Percentiles rank a stretch among this genome's conserved stretches.
Conservation (phyloP, 2,329 filamentous ascomycete genomes). For the Colletotrichum simmondsii region DNA sequence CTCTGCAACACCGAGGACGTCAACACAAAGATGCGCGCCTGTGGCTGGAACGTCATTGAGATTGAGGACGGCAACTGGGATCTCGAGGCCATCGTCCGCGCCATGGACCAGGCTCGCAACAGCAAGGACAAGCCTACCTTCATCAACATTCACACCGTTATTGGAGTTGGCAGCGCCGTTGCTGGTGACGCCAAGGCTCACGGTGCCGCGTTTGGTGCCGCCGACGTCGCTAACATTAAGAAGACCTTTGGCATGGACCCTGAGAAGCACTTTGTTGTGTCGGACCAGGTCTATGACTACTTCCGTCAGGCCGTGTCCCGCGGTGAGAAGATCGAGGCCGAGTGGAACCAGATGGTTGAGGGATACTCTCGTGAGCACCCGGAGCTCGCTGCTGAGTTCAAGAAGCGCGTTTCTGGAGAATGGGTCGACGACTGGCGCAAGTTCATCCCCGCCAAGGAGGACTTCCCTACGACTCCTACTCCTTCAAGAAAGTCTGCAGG, state of each 20-base stretch:
- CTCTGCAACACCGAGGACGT: conserved; percentile 64
- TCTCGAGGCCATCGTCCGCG: conserved; percentile 55
- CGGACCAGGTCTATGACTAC: conserved; percentile 60
- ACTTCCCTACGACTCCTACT: conserved; percentile 58
- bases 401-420: conserved; percentile 57
- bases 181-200: conserved; percentile 66
- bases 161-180: conserved; percentile 61
- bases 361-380: conserved; percentile 57
- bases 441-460: conserved; percentile 55
- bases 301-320: conserved; percentile 57
- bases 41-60: conserved; percentile 66
- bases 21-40: conserved; percentile 67
- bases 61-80: conserved; percentile 64
- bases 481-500: conserved; percentile 62
- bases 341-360: conserved; percentile 57
- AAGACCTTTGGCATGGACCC: conserved; percentile 45
- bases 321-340: conserved; percentile 55
- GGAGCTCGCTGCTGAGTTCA: conserved; percentile 61
- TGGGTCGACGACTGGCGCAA: conserved; percentile 59
- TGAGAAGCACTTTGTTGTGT: conserved; percentile 48
- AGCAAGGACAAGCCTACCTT: conserved; percentile 63
- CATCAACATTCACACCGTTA: conserved; percentile 68
- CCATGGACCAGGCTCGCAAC: conserved; percentile 55
- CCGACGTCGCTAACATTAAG: conserved; percentile 58
- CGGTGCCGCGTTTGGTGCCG: conserved; percentile 65